Evolutionary conservation across 129 eudicot genomes (phyloP), one percentile per base, ranked within the genome.

Genomic region (Apium graveolens): DNA sequence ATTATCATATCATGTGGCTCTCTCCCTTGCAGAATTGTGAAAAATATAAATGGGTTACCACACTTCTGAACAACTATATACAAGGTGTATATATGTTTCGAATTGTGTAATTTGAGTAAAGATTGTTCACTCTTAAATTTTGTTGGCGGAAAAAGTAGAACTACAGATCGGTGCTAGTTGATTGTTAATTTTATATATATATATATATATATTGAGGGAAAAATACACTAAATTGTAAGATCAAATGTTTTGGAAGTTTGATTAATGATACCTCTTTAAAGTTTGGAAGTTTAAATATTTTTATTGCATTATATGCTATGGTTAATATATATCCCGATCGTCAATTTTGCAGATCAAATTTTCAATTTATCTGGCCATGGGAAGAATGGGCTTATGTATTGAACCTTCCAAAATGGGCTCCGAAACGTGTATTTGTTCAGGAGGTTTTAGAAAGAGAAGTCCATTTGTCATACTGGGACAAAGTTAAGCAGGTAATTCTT

Each of bases 341-440:
- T 68, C 69, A 77, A 70, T 79, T 37, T 83, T 84, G 82, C 89
- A 94, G 98, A 84, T 96, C 99, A 63, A 96, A 92, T 87, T 96
- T 96, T 78, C 99, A 96, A 41, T 96, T 96, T 80, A 89, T 96
- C 65, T 96, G 99, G 99, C 99, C 99, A 7, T 96, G 99, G 99
- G 97, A 96, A 77, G 99, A 96, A 82, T 96, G 99, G 99, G 97
- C 93, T 74, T 86, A 92, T 85, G 97, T 96, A 37, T 81, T 92
- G 82, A 97, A 96, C 76, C 97, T 96, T 82, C 99, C 99, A 78
- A 92, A 89, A 80, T 96, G 99, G 99, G 97, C 95, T 14, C 99
- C 97, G 41, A 93, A 92, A 75, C 88, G 99, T 76, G 96, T 90
- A 48, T 96, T 96, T 87, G 99, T 96, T 63, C 97, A 96, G 81